A percentile compares a stretch with the other conserved stretches of the same genome.
Evolutionary conservation across 768 basidiomycete genomes (phyloP).

Genomic region (Antrodiella citrinella): DNA sequence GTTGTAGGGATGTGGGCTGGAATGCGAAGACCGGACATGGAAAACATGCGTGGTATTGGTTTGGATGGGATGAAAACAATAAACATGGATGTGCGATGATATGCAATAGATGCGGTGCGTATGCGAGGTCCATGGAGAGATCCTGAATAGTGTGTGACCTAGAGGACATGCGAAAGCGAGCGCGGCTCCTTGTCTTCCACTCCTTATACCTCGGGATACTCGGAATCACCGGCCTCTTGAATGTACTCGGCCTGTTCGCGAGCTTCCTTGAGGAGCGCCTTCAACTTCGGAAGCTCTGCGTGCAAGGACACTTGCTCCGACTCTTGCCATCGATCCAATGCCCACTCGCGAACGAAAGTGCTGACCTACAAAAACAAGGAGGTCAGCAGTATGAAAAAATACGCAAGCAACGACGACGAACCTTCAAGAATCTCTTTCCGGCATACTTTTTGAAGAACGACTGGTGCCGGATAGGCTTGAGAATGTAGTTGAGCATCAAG

Average conservation of each 20-base stretch:
- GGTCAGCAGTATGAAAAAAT: neutral
- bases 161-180: too few species aligned
- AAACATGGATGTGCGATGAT: constrained; percentile 6
- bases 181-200: too few species aligned
- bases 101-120: constrained; percentile 12
- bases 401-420: constrained; percentile 23
- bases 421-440: constrained; percentile 77
- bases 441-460: constrained; percentile 88
- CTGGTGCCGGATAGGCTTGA: constrained; percentile 64
- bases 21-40: neutral
- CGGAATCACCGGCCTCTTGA: constrained; percentile 7
- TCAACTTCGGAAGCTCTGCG: constrained; percentile 51
- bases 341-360: constrained; percentile 81
- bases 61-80: constrained; percentile 4
- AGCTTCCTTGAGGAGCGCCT: constrained; percentile 41
- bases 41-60: neutral
- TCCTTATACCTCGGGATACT: neutral
- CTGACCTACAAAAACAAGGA: constrained; percentile 48
- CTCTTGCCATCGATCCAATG: constrained; percentile 65
- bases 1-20: neutral
- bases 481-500: constrained; percentile 81
- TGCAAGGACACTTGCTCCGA: constrained; percentile 47
- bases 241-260: constrained; percentile 12
- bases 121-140: constrained; percentile 2
- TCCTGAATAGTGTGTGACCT: neutral